Evolutionary conservation across 306 rosid species (phyloP), one percentile per base, ranked within the genome.

Genomic region (Glycine soja): DNA sequence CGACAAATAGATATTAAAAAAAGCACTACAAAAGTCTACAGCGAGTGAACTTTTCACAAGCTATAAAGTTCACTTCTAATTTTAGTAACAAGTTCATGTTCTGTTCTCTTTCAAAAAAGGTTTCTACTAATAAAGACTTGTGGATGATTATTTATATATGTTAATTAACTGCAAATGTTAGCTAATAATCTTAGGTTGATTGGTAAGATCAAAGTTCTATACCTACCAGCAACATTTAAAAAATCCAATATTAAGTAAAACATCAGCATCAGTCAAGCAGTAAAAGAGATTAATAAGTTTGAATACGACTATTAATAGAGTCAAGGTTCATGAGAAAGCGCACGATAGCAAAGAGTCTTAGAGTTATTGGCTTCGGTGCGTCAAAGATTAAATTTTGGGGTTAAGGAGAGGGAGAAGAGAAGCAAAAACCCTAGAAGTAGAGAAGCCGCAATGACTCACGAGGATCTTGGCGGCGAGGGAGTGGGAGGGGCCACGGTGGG

Each of bases 381-480:
- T 4, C 38, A 3, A 34, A 34, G 4, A 34, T 4, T 38, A 38
- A 38, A 24, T 24, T 38, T 38, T 38, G 43, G 43, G 43, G 40
- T 3, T 36, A 4, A 36, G 40, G 40, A 36, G 30, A 0, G 30
- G 30, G 30, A 24, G 30, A 24, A 24, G 30, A 34, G 38, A 34
- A 34, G 38, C 38, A 34, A 38, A 38, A 38, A 38, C 43, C 43
- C 43, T 38, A 38, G 43, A 38, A 38, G 7, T 3, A 38, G 43
- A 38, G 7, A 38, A 38, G 43, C 43, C 7, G 43, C 43, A 38
- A 38, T 42, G 71, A 82, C 97, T 86, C 43, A 95, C 99, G 86
- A 95, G 90, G 53, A 95, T 91, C 80, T 91, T 85, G 5, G 99
- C 99, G 61, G 97, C 97, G 54, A 95, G 97, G 36, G 94, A 95